Conservation (phyloP, 1,284 basidiomycete species). For the Prillingera fragicola region DNA sequence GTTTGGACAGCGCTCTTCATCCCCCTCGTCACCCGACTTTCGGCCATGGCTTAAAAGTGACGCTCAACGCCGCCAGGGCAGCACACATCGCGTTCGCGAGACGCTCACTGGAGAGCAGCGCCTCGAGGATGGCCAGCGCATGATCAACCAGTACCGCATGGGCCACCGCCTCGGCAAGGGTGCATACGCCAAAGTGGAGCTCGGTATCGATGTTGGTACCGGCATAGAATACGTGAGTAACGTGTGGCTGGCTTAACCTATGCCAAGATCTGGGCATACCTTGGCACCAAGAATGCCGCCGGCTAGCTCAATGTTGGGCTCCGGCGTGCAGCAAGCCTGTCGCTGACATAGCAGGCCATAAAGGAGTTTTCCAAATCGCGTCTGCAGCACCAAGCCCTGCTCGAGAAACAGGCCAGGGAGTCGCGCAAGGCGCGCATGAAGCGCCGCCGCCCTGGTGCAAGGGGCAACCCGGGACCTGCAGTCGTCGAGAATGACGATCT, state of each 20-base stretch:
- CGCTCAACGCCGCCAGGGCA: constrained; percentile 37
- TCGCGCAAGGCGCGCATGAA: constrained; percentile 9
- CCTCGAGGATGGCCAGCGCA: constrained; percentile 37
- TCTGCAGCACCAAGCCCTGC: constrained; percentile 36
- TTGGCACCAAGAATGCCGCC: too few species aligned
- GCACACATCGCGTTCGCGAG: constrained; percentile 43
- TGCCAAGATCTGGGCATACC: too few species aligned
- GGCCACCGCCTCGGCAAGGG: constrained; percentile 46
- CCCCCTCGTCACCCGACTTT: constrained; percentile 23
- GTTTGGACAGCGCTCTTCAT: constrained; percentile 21
- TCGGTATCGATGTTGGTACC: constrained; percentile 45
- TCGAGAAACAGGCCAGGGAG: constrained; percentile 26
- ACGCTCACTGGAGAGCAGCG: constrained; percentile 41
- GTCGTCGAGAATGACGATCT: constrained; percentile 1
- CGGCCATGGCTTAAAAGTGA: constrained; percentile 18
- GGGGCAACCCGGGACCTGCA: not conserved
- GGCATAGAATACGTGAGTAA: constrained; percentile 46
- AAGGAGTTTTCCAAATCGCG: constrained; percentile 50
- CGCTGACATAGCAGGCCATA: constrained; percentile 33
- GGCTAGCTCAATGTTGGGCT: too few species aligned
- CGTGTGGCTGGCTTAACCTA: too few species aligned
- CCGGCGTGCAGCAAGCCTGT: too few species aligned
- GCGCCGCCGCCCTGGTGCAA: constrained; percentile 2
- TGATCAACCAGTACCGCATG: constrained; percentile 48
- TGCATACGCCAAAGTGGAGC: constrained; percentile 46